A percentile compares a stretch with the other conserved stretches of the same genome.
phyloP scores from a whole-genome alignment of 306 rosid species.

The Dicorynia guianensis region DNA sequence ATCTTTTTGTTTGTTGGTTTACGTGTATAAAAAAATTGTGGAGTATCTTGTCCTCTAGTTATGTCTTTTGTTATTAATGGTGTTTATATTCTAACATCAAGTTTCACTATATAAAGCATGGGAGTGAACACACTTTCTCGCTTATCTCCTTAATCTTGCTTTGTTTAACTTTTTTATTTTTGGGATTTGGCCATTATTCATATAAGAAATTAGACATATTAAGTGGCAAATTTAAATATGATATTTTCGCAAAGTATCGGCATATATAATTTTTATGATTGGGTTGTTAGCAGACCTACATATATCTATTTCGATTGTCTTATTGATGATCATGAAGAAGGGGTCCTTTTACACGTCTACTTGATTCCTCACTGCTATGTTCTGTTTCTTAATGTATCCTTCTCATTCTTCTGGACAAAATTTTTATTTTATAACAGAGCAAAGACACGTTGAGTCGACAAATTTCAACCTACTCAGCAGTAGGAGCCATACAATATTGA shows the following conservation, averaged over 20 bases:
- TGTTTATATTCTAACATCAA: constrained; percentile 25
- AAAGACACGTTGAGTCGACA: constrained; percentile 98
- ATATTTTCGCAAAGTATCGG: constrained; percentile 14
- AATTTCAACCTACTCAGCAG: constrained; percentile 97
- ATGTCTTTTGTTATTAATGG: constrained; percentile 26
- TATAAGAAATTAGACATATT: constrained; percentile 9
- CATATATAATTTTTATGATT: constrained; percentile 33
- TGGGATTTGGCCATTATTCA: constrained; percentile 29
- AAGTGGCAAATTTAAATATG: constrained; percentile 30
- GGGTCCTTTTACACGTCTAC: constrained; percentile 30
- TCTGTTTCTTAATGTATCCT: constrained; percentile 31
- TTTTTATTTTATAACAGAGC: constrained; percentile 69
- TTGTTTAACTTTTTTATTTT: constrained; percentile 23
- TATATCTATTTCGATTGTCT: too few relatives aligned
- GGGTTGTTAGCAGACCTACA: too few relatives aligned
- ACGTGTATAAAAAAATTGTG: constrained; percentile 15
- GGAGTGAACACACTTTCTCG: constrained; percentile 13
- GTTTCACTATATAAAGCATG: constrained; percentile 17
- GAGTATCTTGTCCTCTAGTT: constrained; percentile 10
- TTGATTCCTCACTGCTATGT: constrained; percentile 18
- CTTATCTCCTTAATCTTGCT: constrained; percentile 15
- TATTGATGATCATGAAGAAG: too few relatives aligned
- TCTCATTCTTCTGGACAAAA: constrained; percentile 32
- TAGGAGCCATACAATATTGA: constrained; percentile 98
- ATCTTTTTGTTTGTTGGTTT: constrained; percentile 38